Conservation (phyloP, 2,329 filamentous ascomycete species). For the Penicillium sp. region DNA sequence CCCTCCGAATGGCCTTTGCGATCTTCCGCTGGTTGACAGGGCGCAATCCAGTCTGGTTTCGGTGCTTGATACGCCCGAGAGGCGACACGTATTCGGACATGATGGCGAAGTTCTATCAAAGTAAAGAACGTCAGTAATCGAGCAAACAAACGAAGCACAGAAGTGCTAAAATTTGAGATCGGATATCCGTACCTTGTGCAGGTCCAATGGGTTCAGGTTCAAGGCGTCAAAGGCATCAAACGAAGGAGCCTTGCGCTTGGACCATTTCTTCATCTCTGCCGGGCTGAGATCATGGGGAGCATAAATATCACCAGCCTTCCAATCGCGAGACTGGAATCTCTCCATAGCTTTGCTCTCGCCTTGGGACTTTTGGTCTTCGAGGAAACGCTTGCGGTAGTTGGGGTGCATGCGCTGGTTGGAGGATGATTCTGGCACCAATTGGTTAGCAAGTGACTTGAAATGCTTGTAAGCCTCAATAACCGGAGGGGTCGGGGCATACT, state of each 20-base stretch:
- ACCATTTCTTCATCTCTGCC: slow-evolving; percentile 80
- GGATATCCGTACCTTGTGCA: slow-evolving; percentile 71
- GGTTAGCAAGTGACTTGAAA: not conserved
- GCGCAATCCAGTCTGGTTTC: slow-evolving; percentile 72
- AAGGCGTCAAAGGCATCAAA: slow-evolving; percentile 77
- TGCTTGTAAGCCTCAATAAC: not conserved
- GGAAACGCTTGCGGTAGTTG: slow-evolving; percentile 32
- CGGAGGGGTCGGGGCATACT: slow-evolving; percentile 15
- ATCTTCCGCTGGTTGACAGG: slow-evolving; percentile 90
- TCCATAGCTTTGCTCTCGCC: slow-evolving; percentile 41
- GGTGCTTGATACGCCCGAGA: slow-evolving; percentile 80
- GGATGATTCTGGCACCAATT: not conserved
- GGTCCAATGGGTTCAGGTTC: slow-evolving; percentile 73
- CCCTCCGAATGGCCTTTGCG: slow-evolving; percentile 85
- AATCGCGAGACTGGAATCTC: slow-evolving; percentile 60
- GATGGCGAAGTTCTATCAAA: slow-evolving; percentile 78
- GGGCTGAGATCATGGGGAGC: slow-evolving; percentile 81
- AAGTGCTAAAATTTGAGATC: slow-evolving; percentile 6
- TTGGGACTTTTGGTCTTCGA: slow-evolving; percentile 38
- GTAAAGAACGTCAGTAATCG: slow-evolving; percentile 5
- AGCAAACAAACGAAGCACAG: not conserved
- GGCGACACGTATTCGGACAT: slow-evolving; percentile 84
- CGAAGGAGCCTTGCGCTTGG: slow-evolving; percentile 53
- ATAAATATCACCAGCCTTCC: slow-evolving; percentile 80
- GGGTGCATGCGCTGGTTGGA: slow-evolving; percentile 26